A percentile compares a stretch with the other conserved stretches of the same genome.
Evolutionary conservation across 768 basidiomycete genomes (phyloP).

Genomic region (Tulasnella sp.): DNA sequence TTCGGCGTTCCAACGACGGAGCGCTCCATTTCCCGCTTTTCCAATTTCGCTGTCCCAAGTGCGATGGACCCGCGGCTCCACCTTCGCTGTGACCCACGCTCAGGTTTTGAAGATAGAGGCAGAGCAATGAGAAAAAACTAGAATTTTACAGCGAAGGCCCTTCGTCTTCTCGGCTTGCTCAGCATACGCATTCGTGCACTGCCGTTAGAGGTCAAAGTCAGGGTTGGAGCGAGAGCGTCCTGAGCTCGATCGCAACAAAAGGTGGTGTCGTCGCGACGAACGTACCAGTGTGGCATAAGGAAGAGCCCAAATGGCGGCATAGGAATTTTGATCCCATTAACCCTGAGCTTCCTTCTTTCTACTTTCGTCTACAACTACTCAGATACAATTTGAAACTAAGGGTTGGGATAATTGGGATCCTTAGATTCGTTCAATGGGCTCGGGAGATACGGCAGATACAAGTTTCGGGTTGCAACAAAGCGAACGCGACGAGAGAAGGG

Average conservation of each 20-base stretch:
- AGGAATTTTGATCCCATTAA: neutral
- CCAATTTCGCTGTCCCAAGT: conserved; percentile 12
- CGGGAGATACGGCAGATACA: neutral
- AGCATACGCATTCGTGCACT: neutral
- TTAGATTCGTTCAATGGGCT: neutral
- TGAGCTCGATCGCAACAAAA: neutral
- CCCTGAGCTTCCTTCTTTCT: neutral
- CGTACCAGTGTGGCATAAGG: neutral
- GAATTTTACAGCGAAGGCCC: neutral
- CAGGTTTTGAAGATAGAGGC: neutral
- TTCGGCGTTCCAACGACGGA: neutral
- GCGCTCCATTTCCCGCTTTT: conserved; percentile 9
- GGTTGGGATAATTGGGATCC: neutral
- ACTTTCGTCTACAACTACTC: neutral
- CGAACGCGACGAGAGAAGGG: neutral
- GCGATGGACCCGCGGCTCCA: conserved; percentile 13
- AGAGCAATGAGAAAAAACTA: neutral
- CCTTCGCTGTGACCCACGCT: neutral
- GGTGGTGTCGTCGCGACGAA: neutral
- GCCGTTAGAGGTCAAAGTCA: conserved; percentile 14
- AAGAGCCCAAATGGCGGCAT: neutral
- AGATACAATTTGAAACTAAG: conserved; percentile 1
- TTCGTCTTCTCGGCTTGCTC: neutral
- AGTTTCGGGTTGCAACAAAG: neutral
- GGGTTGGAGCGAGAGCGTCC: neutral